Evolutionary conservation across 2,329 filamentous ascomycete genomes (phyloP).

Genomic region (Kalmusia sp.): DNA sequence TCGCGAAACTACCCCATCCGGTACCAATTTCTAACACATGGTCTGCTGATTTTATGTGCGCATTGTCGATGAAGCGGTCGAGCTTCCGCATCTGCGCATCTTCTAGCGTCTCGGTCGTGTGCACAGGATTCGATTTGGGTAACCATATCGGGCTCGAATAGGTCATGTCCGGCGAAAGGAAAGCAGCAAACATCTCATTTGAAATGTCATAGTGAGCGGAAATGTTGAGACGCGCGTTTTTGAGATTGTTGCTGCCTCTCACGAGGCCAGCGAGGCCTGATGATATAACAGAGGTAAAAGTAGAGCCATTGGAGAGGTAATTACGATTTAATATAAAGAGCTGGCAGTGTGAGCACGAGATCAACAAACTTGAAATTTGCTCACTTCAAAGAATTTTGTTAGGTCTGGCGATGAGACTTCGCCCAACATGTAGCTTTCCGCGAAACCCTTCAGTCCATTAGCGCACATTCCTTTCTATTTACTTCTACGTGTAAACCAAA

Average conservation of each 20-base stretch:
- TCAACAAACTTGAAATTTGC: background rate
- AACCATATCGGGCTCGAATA: constrained; percentile 76
- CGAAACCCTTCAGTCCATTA: constrained; percentile 61
- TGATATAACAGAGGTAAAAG: constrained; percentile 65
- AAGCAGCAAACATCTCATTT: constrained; percentile 78
- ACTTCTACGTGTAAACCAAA: background rate
- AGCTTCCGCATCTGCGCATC: constrained; percentile 73
- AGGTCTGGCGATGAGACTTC: constrained; percentile 73
- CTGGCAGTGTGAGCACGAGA: constrained; percentile 47
- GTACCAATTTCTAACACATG: constrained; percentile 79
- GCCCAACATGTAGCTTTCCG: constrained; percentile 75
- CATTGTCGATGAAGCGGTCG: constrained; percentile 69
- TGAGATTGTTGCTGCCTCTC: constrained; percentile 55
- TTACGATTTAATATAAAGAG: constrained; percentile 75
- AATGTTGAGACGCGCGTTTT: constrained; percentile 67
- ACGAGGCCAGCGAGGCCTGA: constrained; percentile 63
- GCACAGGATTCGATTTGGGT: constrained; percentile 48
- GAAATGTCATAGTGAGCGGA: constrained; percentile 78
- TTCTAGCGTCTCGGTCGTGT: constrained; percentile 65
- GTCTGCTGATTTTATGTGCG: constrained; percentile 68
- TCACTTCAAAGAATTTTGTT: constrained; percentile 71
- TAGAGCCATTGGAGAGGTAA: constrained; percentile 69
- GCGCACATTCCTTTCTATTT: background rate
- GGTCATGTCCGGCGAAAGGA: constrained; percentile 78
- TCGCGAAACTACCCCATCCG: constrained; percentile 78